Evolutionary conservation across 768 basidiomycete genomes (phyloP), one percentile per base, ranked within the genome.

Genomic region (Lactarius trivialis): DNA sequence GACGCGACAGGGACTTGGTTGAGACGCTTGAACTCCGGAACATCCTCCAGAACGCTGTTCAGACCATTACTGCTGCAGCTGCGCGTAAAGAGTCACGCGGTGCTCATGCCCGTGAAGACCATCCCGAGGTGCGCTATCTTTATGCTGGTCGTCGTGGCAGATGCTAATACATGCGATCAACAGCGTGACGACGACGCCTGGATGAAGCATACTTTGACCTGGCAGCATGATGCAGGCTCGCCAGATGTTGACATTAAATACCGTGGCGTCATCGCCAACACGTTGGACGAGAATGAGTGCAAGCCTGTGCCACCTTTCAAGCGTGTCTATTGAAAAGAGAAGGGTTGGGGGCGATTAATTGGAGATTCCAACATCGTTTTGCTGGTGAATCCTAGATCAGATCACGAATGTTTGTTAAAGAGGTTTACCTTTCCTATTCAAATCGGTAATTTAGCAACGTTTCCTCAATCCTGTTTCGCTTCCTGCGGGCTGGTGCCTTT

Each of bases 71-170:
- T 12, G 86, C 91, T 53, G 93, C 92, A 21, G 90, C 91, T 56
- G 93, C 93, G 58, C 89, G 96, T 69, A 92, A 94, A 78, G 97
- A 98, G 73, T 96, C 93, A 51, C 92, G 97, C 73, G 97, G 97
- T 73, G 97, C 97, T 41, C 97, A 99, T 72, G 97, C 97, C 54
- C 93, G 97, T 69, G 97, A 98, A 76, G 97, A 99, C 74, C 98
- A 76, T 81, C 86, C 93, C n/a, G 95, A 99, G 28, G 91, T 91
- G 62, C 55, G 81, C 76, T 5, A 5, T 17, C 6, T 21, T 33
- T 48, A 41, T n/a, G 19, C 33, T n/a, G n/a, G 56, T 32, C 39
- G 55, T 36, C 34, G 41, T 39, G 26, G 45, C 33, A 12, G 51
- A 14, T 39, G 41, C 24, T 51, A 21, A 50, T 48, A 43, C 54